Conservation (phyloP, 163 green algal species). For the Chlorella variabilis region DNA sequence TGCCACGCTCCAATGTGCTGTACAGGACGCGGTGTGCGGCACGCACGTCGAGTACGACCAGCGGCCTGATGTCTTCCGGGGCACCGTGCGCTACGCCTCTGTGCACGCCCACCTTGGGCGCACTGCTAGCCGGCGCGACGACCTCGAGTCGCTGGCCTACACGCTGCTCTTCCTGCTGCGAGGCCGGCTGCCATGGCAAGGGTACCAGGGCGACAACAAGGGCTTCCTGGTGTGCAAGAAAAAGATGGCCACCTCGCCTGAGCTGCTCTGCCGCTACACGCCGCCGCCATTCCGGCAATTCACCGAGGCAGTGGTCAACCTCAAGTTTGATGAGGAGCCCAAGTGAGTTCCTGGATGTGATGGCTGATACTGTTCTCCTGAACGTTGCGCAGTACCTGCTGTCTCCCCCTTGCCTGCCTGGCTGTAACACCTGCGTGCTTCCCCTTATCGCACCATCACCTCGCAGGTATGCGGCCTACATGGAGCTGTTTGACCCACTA, state of each 20-base stretch:
- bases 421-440: too few relatives aligned
- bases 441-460: background rate
- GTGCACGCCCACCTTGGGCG: constrained; percentile 98
- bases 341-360: constrained; percentile 52
- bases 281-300: constrained; percentile 94
- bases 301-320: constrained; percentile 96
- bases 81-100: constrained; percentile 97
- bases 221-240: constrained; percentile 99
- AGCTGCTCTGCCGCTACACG: constrained; percentile 97
- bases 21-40: constrained; percentile 80
- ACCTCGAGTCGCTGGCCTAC: constrained; percentile 99
- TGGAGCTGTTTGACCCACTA: constrained; percentile 65
- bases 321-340: constrained; percentile 99
- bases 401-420: too few relatives aligned
- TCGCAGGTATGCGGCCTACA: constrained; percentile 55
- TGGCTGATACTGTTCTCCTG: too few relatives aligned
- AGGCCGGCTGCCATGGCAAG: constrained; percentile 97
- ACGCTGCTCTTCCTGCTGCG: constrained; percentile 99
- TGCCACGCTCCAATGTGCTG: too few relatives aligned
- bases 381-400: too few relatives aligned
- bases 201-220: constrained; percentile 82
- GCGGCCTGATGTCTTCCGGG: constrained; percentile 97
- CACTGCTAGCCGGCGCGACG: constrained; percentile 93
- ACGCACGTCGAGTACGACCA: constrained; percentile 99
- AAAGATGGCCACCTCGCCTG: constrained; percentile 98